Conservation (phyloP, 2,329 filamentous ascomycete genomes). For the Pseudogymnoascus sp. region DNA sequence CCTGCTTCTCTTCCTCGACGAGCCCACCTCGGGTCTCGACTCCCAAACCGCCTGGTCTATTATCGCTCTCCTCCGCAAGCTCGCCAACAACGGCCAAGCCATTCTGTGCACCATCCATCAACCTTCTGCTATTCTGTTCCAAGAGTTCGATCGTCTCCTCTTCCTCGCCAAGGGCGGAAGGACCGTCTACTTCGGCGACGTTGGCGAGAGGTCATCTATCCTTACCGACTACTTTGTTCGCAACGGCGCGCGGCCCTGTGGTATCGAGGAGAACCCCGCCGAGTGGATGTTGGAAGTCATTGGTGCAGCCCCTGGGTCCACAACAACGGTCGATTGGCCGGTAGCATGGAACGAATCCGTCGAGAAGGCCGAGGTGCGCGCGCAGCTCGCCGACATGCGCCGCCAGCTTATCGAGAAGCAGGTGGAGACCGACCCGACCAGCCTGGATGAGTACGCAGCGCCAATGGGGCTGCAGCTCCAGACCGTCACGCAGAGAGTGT, state of each 20-base stretch:
- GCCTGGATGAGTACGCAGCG: slow-evolving; percentile 53
- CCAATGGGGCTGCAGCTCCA: slow-evolving; percentile 46
- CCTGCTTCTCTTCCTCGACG: slow-evolving; percentile 84
- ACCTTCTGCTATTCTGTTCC: slow-evolving; percentile 91
- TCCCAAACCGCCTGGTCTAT: slow-evolving; percentile 93
- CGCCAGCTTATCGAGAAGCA: slow-evolving; percentile 31
- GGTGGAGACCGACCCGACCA: slow-evolving; percentile 20
- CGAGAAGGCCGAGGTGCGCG: slow-evolving; percentile 32
- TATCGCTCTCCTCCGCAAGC: slow-evolving; percentile 76
- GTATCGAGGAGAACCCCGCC: slow-evolving; percentile 65
- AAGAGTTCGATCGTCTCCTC: slow-evolving; percentile 76
- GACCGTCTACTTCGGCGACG: slow-evolving; percentile 76
- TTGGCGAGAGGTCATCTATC: slow-evolving; percentile 62
- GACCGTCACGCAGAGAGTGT: slow-evolving; percentile 50
- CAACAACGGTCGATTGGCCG: slow-evolving; percentile 54
- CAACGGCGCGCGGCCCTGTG: slow-evolving; percentile 60
- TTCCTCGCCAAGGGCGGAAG: slow-evolving; percentile 70
- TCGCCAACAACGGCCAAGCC: slow-evolving; percentile 82
- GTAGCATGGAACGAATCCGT: slow-evolving; percentile 51
- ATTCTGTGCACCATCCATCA: slow-evolving; percentile 98
- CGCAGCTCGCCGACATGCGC: slow-evolving; percentile 48
- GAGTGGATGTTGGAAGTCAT: slow-evolving; percentile 68
- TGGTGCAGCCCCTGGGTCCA: slow-evolving; percentile 50
- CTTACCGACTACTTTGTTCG: slow-evolving; percentile 71
- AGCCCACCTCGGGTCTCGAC: slow-evolving; percentile 90